Evolutionary conservation across 1,139 yeast genomes (phyloP), one percentile per base, ranked within the genome.

Genomic region (Lodderomyces margitis): DNA sequence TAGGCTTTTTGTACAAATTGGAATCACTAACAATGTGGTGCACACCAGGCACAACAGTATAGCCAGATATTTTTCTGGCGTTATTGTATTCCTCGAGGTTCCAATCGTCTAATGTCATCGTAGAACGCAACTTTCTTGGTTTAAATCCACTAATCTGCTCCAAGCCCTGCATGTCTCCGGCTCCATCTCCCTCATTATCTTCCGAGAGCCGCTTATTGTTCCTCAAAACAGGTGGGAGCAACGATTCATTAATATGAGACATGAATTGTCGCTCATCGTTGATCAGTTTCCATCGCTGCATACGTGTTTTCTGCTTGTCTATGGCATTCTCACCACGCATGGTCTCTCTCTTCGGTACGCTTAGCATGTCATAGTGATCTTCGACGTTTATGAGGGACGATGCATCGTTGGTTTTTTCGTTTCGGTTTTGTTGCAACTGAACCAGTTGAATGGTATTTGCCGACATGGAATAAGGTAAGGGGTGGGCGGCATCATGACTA

Each of bases 201-300:
- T 28, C 32, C n/a, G 30, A 25, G 23, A 24, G 35, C 11, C 35
- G 19, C 7, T 28, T 36, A 27, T 40, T 41, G 7, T 41, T 56
- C 46, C 58, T 63, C 25, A 69, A 51, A 1, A 68, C 71, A 1
- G 73, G 55, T 7, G 74, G 75, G 24, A 68, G 51, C 31, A 69
- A 54, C 8, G 55, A 53, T 45, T 67, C 67, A 46, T 61, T 61
- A 11, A 68, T 61, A 21, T 59, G 59, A 12, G 59, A 52, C n/a
- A 68, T 45, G 35, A 65, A 66, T 2, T 48, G 48, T 42, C 56
- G 61, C 41, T 68, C 74, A 41, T 62, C 61, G 39, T 66, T 51
- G 4, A 67, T 59, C 2, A 68, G 63, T 40, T 61, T 57, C 62
- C 62, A 56, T 33, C 58, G 46, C 36, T 61, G 61, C 35, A 57